Evolutionary conservation across 129 eudicot species (phyloP).

Genomic region (Centrapalus pauciflorus): DNA sequence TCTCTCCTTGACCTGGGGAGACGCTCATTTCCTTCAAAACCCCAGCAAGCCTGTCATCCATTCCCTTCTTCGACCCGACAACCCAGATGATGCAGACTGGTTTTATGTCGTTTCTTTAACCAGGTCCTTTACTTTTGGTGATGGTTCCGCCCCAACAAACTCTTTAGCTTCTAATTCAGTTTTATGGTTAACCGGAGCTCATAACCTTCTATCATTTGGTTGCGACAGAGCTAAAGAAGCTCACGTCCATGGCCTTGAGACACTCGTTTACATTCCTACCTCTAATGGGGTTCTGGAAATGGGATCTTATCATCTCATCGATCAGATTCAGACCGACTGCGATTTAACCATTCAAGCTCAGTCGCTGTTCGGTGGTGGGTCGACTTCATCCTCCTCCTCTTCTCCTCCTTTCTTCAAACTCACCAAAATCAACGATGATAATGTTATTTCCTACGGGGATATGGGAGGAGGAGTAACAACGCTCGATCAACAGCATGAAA

Average conservation of each 20-base stretch:
- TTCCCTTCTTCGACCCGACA: constrained; percentile 18
- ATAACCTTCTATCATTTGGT: constrained; percentile 25
- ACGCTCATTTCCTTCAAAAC: constrained; percentile 44
- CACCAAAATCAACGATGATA: neutral
- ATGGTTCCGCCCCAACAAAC: constrained; percentile 39
- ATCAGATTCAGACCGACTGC: constrained; percentile 25
- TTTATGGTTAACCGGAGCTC: constrained; percentile 47
- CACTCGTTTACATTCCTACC: constrained; percentile 52
- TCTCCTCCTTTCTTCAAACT: neutral
- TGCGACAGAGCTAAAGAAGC: constrained; percentile 72
- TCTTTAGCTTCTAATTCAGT: constrained; percentile 32
- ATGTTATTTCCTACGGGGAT: constrained; percentile 2
- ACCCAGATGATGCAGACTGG: constrained; percentile 45
- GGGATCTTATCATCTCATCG: constrained; percentile 39
- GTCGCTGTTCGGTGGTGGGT: constrained; percentile 33
- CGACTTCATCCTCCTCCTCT: constrained; percentile 16
- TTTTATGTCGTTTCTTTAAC: constrained; percentile 53
- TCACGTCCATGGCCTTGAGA: constrained; percentile 54
- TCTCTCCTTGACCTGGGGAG: constrained; percentile 44
- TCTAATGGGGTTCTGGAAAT: constrained; percentile 63
- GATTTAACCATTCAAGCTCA: constrained; percentile 32
- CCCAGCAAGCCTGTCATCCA: constrained; percentile 21
- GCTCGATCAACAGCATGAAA: neutral
- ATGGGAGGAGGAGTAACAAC: constrained; percentile 10
- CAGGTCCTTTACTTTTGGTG: constrained; percentile 36